Conservation (phyloP, 2,329 filamentous ascomycete genomes). For the Coleophoma eucalyptorum region DNA sequence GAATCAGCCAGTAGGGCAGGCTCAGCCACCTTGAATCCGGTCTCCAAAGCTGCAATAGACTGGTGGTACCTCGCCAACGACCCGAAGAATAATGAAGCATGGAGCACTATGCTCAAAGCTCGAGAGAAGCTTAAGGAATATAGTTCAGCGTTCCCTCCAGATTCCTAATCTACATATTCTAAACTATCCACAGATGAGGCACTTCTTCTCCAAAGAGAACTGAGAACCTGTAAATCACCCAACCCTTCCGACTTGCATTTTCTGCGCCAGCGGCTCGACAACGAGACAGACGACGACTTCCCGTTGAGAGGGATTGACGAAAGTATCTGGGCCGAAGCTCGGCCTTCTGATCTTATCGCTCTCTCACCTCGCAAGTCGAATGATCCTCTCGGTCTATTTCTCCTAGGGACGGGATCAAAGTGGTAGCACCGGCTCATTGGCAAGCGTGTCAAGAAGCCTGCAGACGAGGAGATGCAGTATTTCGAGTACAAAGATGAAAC, state of each 20-base stretch:
- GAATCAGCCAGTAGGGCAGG: too few relatives aligned
- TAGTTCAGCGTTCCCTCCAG: background rate
- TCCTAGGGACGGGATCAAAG: background rate
- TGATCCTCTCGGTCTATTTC: background rate
- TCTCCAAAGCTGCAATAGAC: background rate
- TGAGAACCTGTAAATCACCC: background rate
- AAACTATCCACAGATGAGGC: background rate
- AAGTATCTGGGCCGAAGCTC: background rate
- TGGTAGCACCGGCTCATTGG: background rate
- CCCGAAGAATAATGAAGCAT: background rate
- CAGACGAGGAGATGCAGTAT: background rate
- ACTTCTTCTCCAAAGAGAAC: background rate
- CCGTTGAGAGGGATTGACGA: background rate
- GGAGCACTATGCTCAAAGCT: background rate
- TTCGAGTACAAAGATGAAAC: background rate
- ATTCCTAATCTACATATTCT: too few relatives aligned
- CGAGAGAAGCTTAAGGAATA: background rate
- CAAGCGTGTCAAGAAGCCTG: background rate
- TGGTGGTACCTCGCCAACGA: background rate
- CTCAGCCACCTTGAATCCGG: too few relatives aligned
- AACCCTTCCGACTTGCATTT: background rate
- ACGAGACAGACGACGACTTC: background rate
- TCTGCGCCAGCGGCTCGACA: background rate
- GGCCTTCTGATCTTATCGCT: background rate
- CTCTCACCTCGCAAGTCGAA: background rate